Evolutionary conservation across 202 grass and related monocot genomes (phyloP).

Genomic region (Panicum virgatum): DNA sequence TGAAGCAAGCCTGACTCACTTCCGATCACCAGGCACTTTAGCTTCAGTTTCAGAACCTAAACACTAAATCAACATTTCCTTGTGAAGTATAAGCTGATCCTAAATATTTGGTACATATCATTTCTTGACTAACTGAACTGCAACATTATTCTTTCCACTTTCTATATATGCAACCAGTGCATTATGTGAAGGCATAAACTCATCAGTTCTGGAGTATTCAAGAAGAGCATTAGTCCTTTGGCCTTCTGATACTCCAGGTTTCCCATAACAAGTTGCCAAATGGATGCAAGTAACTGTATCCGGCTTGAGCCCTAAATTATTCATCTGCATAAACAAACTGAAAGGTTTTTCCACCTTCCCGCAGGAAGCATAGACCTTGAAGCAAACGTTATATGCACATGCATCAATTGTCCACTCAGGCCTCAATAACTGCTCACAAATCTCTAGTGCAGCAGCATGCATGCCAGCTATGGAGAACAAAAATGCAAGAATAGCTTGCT

Average conservation of each 20-base stretch:
- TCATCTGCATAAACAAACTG: conserved; percentile 63
- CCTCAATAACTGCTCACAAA: conserved; percentile 50
- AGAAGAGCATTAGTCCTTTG: conserved; percentile 50
- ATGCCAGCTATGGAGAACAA: conserved; percentile 61
- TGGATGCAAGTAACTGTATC: conserved; percentile 53
- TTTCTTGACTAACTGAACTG: conserved; percentile 56
- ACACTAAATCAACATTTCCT: conserved; percentile 36
- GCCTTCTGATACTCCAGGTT: conserved; percentile 51
- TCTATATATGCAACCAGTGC: conserved; percentile 37
- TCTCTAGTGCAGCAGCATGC: conserved; percentile 52
- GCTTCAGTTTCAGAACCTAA: conserved; percentile 14
- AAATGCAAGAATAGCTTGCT: conserved; percentile 52
- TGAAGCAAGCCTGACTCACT: conserved; percentile 13
- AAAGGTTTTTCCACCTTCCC: conserved; percentile 64
- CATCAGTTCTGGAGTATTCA: conserved; percentile 40
- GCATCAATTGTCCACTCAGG: conserved; percentile 43
- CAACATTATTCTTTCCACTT: conserved; percentile 47
- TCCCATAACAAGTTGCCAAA: conserved; percentile 53
- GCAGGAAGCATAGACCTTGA: conserved; percentile 56
- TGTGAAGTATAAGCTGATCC: conserved; percentile 6
- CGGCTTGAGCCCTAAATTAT: conserved; percentile 53
- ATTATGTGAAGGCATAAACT: conserved; percentile 43
- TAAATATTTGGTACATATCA: conserved; percentile 41
- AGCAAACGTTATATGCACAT: conserved; percentile 63
- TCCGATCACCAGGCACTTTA: conserved; percentile 15